Base-by-base conservation (phyloP, 2,329 filamentous ascomycete genomes). In the Ceratocystis lukuohia region DNA sequence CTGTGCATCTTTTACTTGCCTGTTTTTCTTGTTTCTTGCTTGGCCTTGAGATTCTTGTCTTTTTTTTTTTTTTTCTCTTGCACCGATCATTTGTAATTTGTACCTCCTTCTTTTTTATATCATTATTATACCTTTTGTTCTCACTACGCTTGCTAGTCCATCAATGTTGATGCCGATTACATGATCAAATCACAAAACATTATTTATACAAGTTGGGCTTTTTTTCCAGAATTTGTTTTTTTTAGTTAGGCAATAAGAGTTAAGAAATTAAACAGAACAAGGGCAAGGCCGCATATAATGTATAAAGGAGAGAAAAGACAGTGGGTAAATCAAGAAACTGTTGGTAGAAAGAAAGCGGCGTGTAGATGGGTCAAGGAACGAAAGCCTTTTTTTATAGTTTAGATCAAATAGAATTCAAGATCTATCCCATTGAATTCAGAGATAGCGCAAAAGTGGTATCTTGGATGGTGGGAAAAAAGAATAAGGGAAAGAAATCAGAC, bases 71-170 rank as follows among this genome's bases (percentile, higher is more conserved):
- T 59, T 15, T 45, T 33, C 10, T 41, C 37, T 46, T 48, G 48
- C 48, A 28, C 48, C 20, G 0, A 44, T 8, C 8, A 30, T 48
- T n/a, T 30, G 53, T 25, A 61, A 53, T 25, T 59, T 50, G 28
- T 41, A 59, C 25, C 53, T 59, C 61, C 37, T 41, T 37, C 1
- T 12, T 37, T 37, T 62, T 25, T 41, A 8, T 45, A 2, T 61
- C 20, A 30, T 30, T 59, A 25, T 59, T 50, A 44, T 44, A 59
- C 25, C 53, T 61, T 67, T 48, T 50, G 45, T 59, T 41, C 61
- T 30, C 30, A 62, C 28, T 33, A 30, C 37, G 37, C 37, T 12
- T 41, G 37, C 37, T 41, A 15, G 37, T 41, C 37, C 3, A 12
- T 41, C 37, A 41, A 41, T 41, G 37, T 41, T 41, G 37, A 15